Conservation (phyloP, 139 green algal genomes). For the Ulvella scutata region DNA sequence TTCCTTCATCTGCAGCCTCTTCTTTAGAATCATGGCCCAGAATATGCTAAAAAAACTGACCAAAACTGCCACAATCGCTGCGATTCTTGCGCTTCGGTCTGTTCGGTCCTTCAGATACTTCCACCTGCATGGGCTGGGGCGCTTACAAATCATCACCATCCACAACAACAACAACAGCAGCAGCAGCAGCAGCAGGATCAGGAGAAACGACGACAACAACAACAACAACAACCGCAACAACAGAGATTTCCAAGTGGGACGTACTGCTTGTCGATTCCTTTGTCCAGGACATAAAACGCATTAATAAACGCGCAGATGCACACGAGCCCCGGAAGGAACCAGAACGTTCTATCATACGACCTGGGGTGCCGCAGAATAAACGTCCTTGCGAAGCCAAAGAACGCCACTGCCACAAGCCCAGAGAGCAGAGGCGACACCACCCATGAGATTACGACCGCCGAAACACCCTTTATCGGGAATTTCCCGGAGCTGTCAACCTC, state of each 20-base stretch:
- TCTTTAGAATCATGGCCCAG: background rate
- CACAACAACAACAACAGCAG: no score
- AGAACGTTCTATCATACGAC: constrained; percentile 15
- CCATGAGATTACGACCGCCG: constrained; percentile 27
- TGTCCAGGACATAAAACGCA: constrained; percentile 47
- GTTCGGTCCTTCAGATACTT: background rate
- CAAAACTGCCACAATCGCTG: background rate
- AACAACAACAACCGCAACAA: background rate
- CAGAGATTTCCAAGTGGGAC: background rate
- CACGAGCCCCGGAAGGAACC: constrained; percentile 14
- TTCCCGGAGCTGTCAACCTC: background rate
- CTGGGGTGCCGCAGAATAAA: constrained; percentile 22
- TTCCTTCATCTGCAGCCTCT: background rate
- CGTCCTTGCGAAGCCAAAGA: constrained; percentile 15
- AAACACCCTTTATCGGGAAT: constrained; percentile 9
- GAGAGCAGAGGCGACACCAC: constrained; percentile 26
- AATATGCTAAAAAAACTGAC: background rate
- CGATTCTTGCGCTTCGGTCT: background rate
- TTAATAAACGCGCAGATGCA: constrained; percentile 30
- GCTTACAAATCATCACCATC: no score
- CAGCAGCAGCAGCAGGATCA: background rate
- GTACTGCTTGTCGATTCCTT: constrained; percentile 19
- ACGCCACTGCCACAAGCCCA: constrained; percentile 12
- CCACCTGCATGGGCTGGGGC: background rate
- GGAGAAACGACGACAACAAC: background rate